Percentiles rank a stretch among this genome's conserved stretches.
Conservation (phyloP, 2,329 filamentous ascomycete genomes). For the Cadophora luteo-olivacea region DNA sequence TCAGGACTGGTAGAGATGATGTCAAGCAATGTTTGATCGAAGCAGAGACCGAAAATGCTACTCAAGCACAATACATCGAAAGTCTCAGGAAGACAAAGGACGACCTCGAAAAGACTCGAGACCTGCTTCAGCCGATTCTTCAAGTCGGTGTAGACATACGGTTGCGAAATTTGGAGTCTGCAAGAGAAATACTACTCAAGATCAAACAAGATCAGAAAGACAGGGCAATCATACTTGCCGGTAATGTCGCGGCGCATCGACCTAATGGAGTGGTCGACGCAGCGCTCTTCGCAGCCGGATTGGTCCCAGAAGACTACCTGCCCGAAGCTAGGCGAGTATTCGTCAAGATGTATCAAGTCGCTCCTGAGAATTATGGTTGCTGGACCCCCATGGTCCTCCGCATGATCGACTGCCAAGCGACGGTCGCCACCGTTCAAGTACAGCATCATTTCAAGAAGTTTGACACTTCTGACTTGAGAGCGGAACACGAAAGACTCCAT, state of each 20-base stretch:
- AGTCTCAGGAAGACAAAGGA: background rate
- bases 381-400: constrained; percentile 14
- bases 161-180: constrained; percentile 14
- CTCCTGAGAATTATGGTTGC: background rate
- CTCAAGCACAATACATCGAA: background rate
- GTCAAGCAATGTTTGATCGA: background rate
- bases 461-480: constrained; percentile 1
- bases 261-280: constrained; percentile 16
- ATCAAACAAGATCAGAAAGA: background rate
- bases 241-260: constrained; percentile 17
- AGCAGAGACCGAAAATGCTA: background rate
- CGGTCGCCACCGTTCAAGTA: background rate
- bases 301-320: constrained; percentile 10
- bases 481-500: constrained; percentile 1
- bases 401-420: constrained; percentile 16
- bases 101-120: background rate
- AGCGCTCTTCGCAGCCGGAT: constrained; percentile 5
- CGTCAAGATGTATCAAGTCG: constrained; percentile 8
- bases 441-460: constrained; percentile 15
- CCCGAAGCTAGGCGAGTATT: background rate
- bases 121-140: constrained; percentile 4
- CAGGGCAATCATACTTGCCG: constrained; percentile 5
- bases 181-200: background rate
- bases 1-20: background rate
- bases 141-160: constrained; percentile 19